These are phyloP conservation scores for Bassia scoparia DNA, from an alignment of 148 eudicot species.

Conservation along the genomic window DNA sequence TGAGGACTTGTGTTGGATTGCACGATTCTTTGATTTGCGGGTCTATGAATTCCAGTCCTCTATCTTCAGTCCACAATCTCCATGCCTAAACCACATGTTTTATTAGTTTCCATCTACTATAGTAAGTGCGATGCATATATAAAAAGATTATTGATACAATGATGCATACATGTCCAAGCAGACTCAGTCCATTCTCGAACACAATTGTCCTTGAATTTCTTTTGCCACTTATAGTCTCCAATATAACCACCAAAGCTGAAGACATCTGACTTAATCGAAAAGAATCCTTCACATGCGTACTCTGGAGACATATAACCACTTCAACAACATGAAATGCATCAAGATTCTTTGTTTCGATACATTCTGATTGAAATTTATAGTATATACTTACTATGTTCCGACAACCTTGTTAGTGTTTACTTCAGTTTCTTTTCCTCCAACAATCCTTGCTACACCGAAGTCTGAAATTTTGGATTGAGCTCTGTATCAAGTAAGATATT, in stretches of 20 bases:
- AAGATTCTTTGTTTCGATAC: neutral
- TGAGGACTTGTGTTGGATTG: conserved; percentile 19
- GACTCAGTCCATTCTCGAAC: conserved; percentile 22
- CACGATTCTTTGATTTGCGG: conserved; percentile 16
- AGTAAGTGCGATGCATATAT: no score
- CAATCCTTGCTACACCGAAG: conserved; percentile 32
- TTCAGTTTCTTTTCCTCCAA: conserved; percentile 31
- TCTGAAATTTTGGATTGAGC: conserved; percentile 33
- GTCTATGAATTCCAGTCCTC: conserved; percentile 24
- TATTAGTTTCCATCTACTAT: neutral
- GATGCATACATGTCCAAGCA: conserved; percentile 26
- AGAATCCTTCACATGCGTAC: conserved; percentile 28
- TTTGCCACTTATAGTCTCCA: conserved; percentile 33
- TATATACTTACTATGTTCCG: conserved; percentile 25
- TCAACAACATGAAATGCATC: neutral
- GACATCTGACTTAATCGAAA: conserved; percentile 30
- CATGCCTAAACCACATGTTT: conserved; percentile 22
- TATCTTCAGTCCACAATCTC: conserved; percentile 31
- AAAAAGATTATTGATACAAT: no score
- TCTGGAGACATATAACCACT: conserved; percentile 35
- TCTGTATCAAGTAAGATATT: conserved; percentile 30
- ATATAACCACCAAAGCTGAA: conserved; percentile 33
- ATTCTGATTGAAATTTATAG: neutral
- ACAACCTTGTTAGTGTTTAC: conserved; percentile 22
- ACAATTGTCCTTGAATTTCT: conserved; percentile 25